Evolutionary conservation across 306 rosid species (phyloP).

Genomic region (Glycine soja): DNA sequence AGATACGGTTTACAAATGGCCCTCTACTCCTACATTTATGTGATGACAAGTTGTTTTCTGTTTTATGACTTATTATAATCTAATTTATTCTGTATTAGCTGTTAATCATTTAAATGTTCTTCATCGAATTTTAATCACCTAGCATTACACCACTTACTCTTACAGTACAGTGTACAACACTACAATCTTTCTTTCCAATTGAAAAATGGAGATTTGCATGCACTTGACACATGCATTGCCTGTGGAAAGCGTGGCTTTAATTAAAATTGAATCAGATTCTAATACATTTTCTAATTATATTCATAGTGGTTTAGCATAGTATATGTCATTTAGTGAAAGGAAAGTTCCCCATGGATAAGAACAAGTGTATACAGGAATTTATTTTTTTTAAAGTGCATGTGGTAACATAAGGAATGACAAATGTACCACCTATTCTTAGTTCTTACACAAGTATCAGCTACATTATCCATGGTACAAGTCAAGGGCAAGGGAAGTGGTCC

Average conservation of each 20-base stretch:
- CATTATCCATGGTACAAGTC: slow-evolving; percentile 55
- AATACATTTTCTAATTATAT: slow-evolving; percentile 41
- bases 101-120: slow-evolving; percentile 50
- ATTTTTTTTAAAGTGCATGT: slow-evolving; percentile 38
- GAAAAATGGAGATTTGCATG: slow-evolving; percentile 55
- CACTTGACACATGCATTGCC: slow-evolving; percentile 58
- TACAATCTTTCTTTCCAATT: slow-evolving; percentile 41
- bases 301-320: slow-evolving; percentile 50
- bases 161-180: slow-evolving; percentile 22
- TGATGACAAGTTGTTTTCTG: slow-evolving; percentile 35
- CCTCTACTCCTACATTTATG: slow-evolving; percentile 12
- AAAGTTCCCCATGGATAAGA: slow-evolving; percentile 51
- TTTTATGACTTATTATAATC: slow-evolving; percentile 28
- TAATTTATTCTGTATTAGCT: slow-evolving; percentile 52
- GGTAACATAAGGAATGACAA: slow-evolving; percentile 42
- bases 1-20: slow-evolving; percentile 38
- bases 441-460: slow-evolving; percentile 54
- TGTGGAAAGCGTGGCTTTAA: slow-evolving; percentile 47
- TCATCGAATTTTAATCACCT: slow-evolving; percentile 50
- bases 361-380: slow-evolving; percentile 16
- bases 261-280: slow-evolving; percentile 55
- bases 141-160: slow-evolving; percentile 36
- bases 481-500: slow-evolving; percentile 57
- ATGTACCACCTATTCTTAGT: slow-evolving; percentile 50
- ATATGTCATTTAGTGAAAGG: slow-evolving; percentile 57